A percentile compares a stretch with the other conserved stretches of the same genome.
These are phyloP conservation scores for Diutina pseudorugosa DNA, from an alignment of 1,139 yeast species.

Conservation along the genomic window DNA sequence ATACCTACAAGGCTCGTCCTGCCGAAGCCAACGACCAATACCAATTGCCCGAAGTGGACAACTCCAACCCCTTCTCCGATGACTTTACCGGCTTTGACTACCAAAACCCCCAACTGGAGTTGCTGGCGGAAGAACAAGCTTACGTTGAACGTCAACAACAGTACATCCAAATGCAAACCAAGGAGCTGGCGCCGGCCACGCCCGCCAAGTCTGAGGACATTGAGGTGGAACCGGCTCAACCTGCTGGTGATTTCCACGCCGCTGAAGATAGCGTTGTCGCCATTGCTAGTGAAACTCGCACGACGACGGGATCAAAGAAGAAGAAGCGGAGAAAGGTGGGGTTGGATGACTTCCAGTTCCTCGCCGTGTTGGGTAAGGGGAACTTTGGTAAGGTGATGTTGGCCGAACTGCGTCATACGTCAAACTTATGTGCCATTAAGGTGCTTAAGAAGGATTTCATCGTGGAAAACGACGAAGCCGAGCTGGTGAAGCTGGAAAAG, in stretches of 20 bases:
- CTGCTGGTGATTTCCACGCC: neutral
- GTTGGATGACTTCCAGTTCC: slow-evolving; percentile 83
- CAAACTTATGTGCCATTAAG: slow-evolving; percentile 81
- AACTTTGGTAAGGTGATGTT: slow-evolving; percentile 96
- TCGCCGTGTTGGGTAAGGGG: slow-evolving; percentile 94
- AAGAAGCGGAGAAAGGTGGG: slow-evolving; percentile 62
- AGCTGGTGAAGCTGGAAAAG: slow-evolving; percentile 87
- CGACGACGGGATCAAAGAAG: slow-evolving; percentile 7
- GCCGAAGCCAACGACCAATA: neutral
- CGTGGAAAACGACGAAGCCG: slow-evolving; percentile 91
- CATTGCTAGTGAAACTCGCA: neutral
- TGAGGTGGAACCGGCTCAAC: neutral
- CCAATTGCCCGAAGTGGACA: neutral
- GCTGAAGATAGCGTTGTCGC: neutral
- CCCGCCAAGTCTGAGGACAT: neutral
- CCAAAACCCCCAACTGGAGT: slow-evolving; percentile 12
- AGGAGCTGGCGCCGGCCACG: neutral
- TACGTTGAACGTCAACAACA: slow-evolving; percentile 2
- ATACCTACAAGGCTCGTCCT: neutral
- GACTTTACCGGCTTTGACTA: slow-evolving; percentile 22
- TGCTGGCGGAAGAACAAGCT: slow-evolving; percentile 1
- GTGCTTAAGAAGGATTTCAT: slow-evolving; percentile 92
- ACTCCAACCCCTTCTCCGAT: slow-evolving; percentile 5
- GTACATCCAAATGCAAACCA: neutral
- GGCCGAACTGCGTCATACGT: slow-evolving; percentile 79